phyloP scores from a whole-genome alignment of 768 basidiomycete species.

The Hypsizygus marmoreus region DNA sequence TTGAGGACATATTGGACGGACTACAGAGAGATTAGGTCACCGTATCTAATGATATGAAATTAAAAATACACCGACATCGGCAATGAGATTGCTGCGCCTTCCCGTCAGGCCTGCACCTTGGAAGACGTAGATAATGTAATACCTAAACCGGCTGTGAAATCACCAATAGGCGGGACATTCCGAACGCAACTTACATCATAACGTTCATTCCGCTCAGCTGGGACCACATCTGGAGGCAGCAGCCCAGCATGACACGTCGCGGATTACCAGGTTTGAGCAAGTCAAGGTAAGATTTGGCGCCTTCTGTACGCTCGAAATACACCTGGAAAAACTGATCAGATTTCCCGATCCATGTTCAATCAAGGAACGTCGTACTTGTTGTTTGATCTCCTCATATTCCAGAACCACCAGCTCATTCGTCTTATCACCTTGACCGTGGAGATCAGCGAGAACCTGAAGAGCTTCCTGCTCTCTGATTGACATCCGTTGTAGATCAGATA shows the following conservation, averaged over 20 bases:
- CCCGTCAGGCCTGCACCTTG: slow-evolving; percentile 78
- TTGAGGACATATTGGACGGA: slow-evolving; percentile 68
- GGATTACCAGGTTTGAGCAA: slow-evolving; percentile 66
- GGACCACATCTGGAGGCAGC: slow-evolving; percentile 78
- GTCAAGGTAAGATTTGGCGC: slow-evolving; percentile 71
- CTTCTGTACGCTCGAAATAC: slow-evolving; percentile 64
- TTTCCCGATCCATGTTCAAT: not conserved
- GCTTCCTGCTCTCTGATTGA: slow-evolving; percentile 56
- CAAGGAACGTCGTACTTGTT: slow-evolving; percentile 30
- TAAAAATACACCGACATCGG: slow-evolving; percentile 38
- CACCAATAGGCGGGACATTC: not conserved
- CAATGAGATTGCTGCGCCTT: slow-evolving; percentile 72
- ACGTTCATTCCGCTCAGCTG: slow-evolving; percentile 79
- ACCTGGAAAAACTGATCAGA: slow-evolving; percentile 25
- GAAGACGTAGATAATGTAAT: slow-evolving; percentile 72
- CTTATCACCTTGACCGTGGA: slow-evolving; percentile 66
- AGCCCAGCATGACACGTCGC: slow-evolving; percentile 71
- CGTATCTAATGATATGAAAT: not conserved
- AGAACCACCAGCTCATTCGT: slow-evolving; percentile 64
- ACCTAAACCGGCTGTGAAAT: slow-evolving; percentile 34
- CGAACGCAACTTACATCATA: slow-evolving; percentile 62
- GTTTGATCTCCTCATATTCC: slow-evolving; percentile 70
- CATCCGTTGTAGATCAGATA: not conserved
- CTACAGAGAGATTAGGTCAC: slow-evolving; percentile 25
- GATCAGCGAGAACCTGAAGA: slow-evolving; percentile 70